Base-by-base conservation (phyloP, 108 stramenopile species). In the Mayamaea pseudoterrestris region DNA sequence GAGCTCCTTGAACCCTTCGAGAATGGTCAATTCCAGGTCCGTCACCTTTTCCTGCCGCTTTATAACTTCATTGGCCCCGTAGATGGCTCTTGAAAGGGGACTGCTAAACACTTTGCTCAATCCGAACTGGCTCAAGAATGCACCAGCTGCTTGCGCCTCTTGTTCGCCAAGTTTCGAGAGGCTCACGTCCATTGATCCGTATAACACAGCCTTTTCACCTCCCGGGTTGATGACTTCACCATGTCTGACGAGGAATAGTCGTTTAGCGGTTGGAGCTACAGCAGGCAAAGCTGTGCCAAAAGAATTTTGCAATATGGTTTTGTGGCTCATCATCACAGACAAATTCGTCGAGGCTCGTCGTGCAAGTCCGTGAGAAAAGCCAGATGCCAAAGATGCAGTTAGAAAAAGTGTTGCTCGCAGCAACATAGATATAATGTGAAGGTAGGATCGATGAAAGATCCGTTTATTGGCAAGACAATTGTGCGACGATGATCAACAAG, bases 181-280 rank as follows among this genome's bases (percentile, higher is more conserved):
- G 1, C 77, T 37, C 11, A 92, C 90, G 49, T 92, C 90, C 73
- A 85, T 60, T 28, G 81, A 63, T 7, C 90, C 90, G 40, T 92
- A 92, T 40, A 69, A 83, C 5, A 92, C 90, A 24, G 84, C 58
- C n/a, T 80, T 69, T 50, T 77, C 77, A 24, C 78, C 85, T 37
- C 90, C 80, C 40, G 90, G 90, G 56, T 86, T 86, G 51, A 88
- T 80, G 13, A 92, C 90, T 71, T 92, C 90, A 0, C 90, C 90
- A 44, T 92, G 90, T 31, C 90, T 58, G 24, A 92, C 78, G 47
- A 84, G 57, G 45, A 85, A 92, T 17, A 92, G 52, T 17, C 90
- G 61, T 41, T 82, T 84, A 42, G 57, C 58, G 28, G 59, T 67
- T 11, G 57, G 27, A 21, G 57, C 11, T 12, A 80, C 24, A 6